Evolutionary conservation across 352 stramenopile genomes (phyloP), one percentile per base, ranked within the genome.

Genomic region (Pythium sp.): DNA sequence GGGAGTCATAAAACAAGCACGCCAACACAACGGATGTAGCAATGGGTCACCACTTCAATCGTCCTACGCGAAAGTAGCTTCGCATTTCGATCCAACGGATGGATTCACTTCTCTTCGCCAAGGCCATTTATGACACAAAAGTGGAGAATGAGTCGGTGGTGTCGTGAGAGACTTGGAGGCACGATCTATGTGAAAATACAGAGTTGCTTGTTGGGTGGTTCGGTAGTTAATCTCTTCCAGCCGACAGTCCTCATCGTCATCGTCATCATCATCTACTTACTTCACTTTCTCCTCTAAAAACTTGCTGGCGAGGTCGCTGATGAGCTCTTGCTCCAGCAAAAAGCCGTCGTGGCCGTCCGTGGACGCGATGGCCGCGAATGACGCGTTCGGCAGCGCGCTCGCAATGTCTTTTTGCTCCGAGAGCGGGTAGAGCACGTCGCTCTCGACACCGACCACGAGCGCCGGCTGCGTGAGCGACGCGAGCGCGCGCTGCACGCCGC

Each of bases 311-410:
- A 82, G 67, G 9, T 81, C 69, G 51, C 78, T 91, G 57, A 99
- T 94, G 72, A 92, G 82, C 64, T 99, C 90, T 71, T 99, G 96
- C 62, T 98, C 96, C 36, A 99, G 78, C 38, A 99, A 80, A 76
- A 99, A 99, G 28, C 93, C 96, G 78, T 99, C 97, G 79, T 99
- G 97, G 54, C 96, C 97, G 62, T 98, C 87, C 41, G 87, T 77
- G 34, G 88, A 98, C 67, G 89, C 78, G 70, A 99, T 93, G 11
- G 94, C 75, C 61, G 86, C 85, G 61, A 99, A 87, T 65, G 92
- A 70, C 47, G 86, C 78, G 74, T 96, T 91, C 0, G 89, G 92
- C 41, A 99, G 84, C 26, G 73, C 65, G 26, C 80, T 66, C 14
- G 85, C 90, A 61, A 99, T 78, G 69, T 97, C 80, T 61, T 92